Conservation (phyloP, 345 rosid species). For the Combretum micranthum region DNA sequence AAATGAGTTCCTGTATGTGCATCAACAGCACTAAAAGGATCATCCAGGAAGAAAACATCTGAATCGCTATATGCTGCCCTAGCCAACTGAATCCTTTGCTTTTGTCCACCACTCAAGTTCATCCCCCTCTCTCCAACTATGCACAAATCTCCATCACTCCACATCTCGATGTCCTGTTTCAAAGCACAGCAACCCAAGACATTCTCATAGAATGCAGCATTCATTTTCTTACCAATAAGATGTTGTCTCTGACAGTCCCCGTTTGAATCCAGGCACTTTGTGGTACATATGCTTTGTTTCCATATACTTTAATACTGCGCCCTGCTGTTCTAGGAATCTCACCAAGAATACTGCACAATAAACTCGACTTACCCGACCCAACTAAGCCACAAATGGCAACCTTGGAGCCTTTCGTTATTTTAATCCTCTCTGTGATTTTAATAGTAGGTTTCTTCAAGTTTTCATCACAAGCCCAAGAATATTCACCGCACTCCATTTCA, state of each 20-base stretch:
- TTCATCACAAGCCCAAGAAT: slow-evolving; percentile 32
- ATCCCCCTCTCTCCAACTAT: slow-evolving; percentile 78
- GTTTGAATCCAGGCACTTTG: slow-evolving; percentile 86
- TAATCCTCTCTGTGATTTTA: slow-evolving; percentile 25
- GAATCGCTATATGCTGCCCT: slow-evolving; percentile 62
- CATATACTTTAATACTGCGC: slow-evolving; percentile 38
- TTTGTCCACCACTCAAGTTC: slow-evolving; percentile 87
- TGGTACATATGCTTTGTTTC: slow-evolving; percentile 59
- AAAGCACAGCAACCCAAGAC: slow-evolving; percentile 53
- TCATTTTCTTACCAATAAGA: slow-evolving; percentile 50
- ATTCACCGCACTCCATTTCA: slow-evolving; percentile 37
- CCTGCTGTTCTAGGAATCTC: slow-evolving; percentile 70
- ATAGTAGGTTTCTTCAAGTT: slow-evolving; percentile 22
- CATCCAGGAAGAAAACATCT: slow-evolving; percentile 69
- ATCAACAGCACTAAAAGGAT: slow-evolving; percentile 75
- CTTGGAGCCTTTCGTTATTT: slow-evolving; percentile 36
- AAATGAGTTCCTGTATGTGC: slow-evolving; percentile 70
- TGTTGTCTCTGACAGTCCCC: slow-evolving; percentile 59
- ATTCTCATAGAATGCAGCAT: slow-evolving; percentile 31
- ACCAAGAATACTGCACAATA: slow-evolving; percentile 58
- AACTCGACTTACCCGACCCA: slow-evolving; percentile 70
- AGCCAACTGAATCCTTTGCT: slow-evolving; percentile 75
- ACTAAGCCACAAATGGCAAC: slow-evolving; percentile 73
- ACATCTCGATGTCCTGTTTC: slow-evolving; percentile 52
- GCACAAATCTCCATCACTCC: slow-evolving; percentile 49